Conservation (phyloP, 2,329 filamentous ascomycete species). For the Verruconis gallopava region DNA sequence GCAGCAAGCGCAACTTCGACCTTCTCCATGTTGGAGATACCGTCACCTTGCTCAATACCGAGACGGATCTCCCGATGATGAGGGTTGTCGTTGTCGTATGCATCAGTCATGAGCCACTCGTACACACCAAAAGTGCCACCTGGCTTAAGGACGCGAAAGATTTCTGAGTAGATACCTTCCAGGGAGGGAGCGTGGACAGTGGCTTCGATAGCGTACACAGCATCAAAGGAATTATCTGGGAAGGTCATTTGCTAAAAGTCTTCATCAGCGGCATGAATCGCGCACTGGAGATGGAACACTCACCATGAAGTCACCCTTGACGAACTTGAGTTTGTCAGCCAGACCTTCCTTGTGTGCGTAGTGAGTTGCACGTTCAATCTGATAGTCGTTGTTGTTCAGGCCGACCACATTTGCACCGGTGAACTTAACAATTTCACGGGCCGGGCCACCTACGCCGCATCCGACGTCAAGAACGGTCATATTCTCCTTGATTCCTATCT, state of each 20-base stretch:
- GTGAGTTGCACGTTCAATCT: constrained; percentile 81
- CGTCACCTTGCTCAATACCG: constrained; percentile 89
- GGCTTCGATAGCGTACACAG: constrained; percentile 93
- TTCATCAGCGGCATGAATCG: no score
- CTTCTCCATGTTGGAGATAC: constrained; percentile 95
- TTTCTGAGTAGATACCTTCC: constrained; percentile 86
- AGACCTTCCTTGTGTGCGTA: constrained; percentile 77
- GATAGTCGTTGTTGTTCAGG: constrained; percentile 98
- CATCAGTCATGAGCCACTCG: constrained; percentile 97
- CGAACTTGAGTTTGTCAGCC: constrained; percentile 65
- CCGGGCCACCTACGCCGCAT: constrained; percentile 91
- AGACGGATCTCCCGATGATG: constrained; percentile 82
- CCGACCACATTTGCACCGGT: constrained; percentile 79
- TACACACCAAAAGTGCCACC: constrained; percentile 94
- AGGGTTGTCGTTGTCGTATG: constrained; percentile 80
- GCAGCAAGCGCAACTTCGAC: constrained; percentile 68
- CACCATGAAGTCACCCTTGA: constrained; percentile 95
- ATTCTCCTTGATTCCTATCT: constrained; percentile 71
- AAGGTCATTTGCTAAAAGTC: constrained; percentile 75
- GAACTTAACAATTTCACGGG: constrained; percentile 93
- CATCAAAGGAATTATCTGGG: constrained; percentile 82
- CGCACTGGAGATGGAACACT: constrained; percentile 15
- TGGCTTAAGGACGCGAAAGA: constrained; percentile 89
- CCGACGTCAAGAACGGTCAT: constrained; percentile 93
- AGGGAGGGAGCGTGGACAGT: constrained; percentile 88